These are phyloP conservation scores for Ceratocystiopsis brevicomis DNA, from an alignment of 2,329 filamentous ascomycete genomes.

Conservation along the genomic window DNA sequence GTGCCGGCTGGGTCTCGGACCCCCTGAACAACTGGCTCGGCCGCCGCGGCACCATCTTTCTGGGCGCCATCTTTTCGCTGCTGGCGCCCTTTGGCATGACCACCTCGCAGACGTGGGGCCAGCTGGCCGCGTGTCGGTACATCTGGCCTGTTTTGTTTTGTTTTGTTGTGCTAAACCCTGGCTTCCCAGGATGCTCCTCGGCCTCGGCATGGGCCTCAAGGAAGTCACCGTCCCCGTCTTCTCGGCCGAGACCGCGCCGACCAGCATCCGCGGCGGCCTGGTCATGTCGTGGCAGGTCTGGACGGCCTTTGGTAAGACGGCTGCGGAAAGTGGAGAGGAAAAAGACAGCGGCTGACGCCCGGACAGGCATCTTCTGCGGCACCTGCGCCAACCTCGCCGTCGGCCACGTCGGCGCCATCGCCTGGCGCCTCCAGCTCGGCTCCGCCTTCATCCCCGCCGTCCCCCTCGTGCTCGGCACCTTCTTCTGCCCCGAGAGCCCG, in stretches of 20 bases:
- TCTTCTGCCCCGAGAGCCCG: conserved; percentile 46
- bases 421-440: conserved; percentile 45
- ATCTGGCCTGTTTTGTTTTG: neutral
- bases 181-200: conserved; percentile 40
- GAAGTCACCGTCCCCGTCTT: conserved; percentile 50
- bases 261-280: conserved; percentile 50
- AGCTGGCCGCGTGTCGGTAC: conserved; percentile 42
- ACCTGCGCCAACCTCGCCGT: conserved; percentile 46
- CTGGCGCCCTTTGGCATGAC: conserved; percentile 50
- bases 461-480: conserved; percentile 40
- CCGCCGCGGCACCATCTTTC: conserved; percentile 45
- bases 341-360: too few relatives aligned
- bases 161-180: neutral
- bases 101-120: conserved; percentile 51
- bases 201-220: conserved; percentile 62
- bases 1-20: conserved; percentile 43
- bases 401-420: conserved; percentile 35
- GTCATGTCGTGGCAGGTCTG: conserved; percentile 61
- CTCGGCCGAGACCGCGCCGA: conserved; percentile 54
- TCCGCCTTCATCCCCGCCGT: conserved; percentile 43
- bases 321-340: too few relatives aligned
- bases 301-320: conserved; percentile 16
- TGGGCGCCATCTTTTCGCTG: conserved; percentile 54
- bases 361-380: conserved; percentile 40
- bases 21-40: conserved; percentile 26